Base-by-base conservation (phyloP, 1,284 basidiomycete genomes). In the Wolfiporia cocos region DNA sequence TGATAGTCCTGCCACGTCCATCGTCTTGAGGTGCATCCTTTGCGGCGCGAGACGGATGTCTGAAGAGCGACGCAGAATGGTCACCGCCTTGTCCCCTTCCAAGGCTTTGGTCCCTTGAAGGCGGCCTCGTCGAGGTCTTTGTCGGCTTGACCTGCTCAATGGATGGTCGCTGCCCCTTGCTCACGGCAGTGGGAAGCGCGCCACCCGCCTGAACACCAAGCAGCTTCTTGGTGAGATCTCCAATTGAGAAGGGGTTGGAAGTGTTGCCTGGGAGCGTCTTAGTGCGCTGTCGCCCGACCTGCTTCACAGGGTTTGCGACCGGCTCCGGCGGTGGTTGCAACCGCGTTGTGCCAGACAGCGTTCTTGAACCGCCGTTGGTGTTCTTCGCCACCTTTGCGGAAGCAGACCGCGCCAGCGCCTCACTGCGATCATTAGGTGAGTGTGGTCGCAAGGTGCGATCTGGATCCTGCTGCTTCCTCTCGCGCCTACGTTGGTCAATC, bases 141-240 rank as follows among this genome's bases (percentile, higher is more conserved):
- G n/a, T n/a, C n/a, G n/a, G n/a, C n/a, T n/a, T n/a, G n/a, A n/a
- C n/a, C n/a, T 14, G 39, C 12, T 51, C 53, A 21, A 43, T 39
- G n/a, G 49, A 52, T 14, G 51, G 51, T 1, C 46, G 51, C 23
- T 49, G 52, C 36, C 51, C 30, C 38, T 35, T 50, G 61, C 24
- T 50, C 51, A 49, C 21, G 48, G 47, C 31, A 54, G 49, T 21
- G 43, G 42, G 39, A 38, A 35, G 24, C 34, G 33, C 31, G 41
- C 35, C 28, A 42, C 39, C 18, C 18, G 38, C 43, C 44, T 82
- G 74, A 28, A 82, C 67, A 42, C 62, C 71, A 43, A 73, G 63
- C 41, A 87, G 61, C 54, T 76, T 78, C 56, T 63, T 68, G 7
- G 74, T 69, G 45, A 86, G 63, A 44, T 82, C 82, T 21, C 81